A percentile compares a stretch with the other conserved stretches of the same genome.
Conservation (phyloP, 2,329 filamentous ascomycete species). For the Aureobasidium leucospermi region DNA sequence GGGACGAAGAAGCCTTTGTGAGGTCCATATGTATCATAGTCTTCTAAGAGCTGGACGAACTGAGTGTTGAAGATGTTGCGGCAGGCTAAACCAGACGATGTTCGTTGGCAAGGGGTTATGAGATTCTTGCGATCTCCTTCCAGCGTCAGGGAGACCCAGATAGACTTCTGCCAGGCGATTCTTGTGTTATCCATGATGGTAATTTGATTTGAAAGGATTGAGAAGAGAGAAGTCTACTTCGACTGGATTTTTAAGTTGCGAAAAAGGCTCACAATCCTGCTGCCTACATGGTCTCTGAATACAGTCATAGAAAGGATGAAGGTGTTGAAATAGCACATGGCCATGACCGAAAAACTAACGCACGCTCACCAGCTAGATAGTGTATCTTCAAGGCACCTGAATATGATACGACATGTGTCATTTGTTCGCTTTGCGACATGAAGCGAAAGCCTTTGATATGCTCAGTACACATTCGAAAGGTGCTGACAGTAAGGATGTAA, state of each 20-base stretch:
- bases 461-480: no score
- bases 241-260: no score
- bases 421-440: no score
- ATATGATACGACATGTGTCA: not conserved
- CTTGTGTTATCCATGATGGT: not conserved
- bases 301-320: no score
- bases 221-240: not conserved
- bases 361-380: not conserved
- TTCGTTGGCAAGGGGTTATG: not conserved
- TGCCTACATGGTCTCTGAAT: not conserved
- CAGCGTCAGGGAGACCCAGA: not conserved
- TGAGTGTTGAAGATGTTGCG: not conserved
- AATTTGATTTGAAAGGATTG: not conserved
- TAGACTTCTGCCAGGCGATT: not conserved
- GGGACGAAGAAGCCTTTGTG: not conserved
- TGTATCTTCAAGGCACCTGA: not conserved
- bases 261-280: not conserved
- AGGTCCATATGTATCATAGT: not conserved
- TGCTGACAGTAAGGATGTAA: no score
- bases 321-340: no score
- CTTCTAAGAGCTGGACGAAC: not conserved
- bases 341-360: not conserved
- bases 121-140: not conserved
- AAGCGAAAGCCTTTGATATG: no score
- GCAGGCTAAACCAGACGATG: not conserved